Conservation (phyloP, 176 grass and related monocot genomes). For the Zizania latifolia region DNA sequence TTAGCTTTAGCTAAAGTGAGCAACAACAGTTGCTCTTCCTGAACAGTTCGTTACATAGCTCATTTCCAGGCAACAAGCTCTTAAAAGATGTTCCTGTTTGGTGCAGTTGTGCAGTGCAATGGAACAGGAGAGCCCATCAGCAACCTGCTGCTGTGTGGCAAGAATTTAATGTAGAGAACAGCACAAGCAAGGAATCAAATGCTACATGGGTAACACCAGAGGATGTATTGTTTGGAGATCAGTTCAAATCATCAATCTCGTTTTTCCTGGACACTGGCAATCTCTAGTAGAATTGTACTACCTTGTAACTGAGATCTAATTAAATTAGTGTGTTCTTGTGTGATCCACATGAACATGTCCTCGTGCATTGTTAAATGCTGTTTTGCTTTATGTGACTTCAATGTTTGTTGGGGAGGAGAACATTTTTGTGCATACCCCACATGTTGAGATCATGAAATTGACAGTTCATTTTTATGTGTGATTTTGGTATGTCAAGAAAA, state of each 20-base stretch:
- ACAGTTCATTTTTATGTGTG: not conserved
- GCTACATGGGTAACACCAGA: not conserved
- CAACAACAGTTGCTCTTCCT: constrained; percentile 29
- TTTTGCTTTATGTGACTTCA: not conserved
- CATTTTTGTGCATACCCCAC: constrained; percentile 22
- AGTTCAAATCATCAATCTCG: not conserved
- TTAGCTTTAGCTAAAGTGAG: constrained; percentile 43
- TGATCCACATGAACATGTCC: not conserved
- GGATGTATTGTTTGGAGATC: not conserved
- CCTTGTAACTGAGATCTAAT: not conserved
- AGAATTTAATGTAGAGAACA: constrained; percentile 4
- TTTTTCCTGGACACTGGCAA: no score
- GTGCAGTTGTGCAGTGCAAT: constrained; percentile 34
- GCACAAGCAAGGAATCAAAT: constrained; percentile 29
- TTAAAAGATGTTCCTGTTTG: constrained; percentile 44
- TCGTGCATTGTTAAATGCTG: not conserved
- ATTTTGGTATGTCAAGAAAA: constrained; percentile 24
- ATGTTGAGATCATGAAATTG: constrained; percentile 24
- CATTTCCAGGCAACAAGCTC: constrained; percentile 46
- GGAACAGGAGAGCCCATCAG: not conserved
- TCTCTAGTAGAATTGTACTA: no score
- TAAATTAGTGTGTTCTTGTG: not conserved
- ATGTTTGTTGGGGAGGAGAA: not conserved
- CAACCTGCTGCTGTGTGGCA: not conserved
- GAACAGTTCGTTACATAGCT: constrained; percentile 34